These are phyloP conservation scores for Colletotrichum noveboracense DNA, from an alignment of 2,329 filamentous ascomycete species.

Conservation along the genomic window DNA sequence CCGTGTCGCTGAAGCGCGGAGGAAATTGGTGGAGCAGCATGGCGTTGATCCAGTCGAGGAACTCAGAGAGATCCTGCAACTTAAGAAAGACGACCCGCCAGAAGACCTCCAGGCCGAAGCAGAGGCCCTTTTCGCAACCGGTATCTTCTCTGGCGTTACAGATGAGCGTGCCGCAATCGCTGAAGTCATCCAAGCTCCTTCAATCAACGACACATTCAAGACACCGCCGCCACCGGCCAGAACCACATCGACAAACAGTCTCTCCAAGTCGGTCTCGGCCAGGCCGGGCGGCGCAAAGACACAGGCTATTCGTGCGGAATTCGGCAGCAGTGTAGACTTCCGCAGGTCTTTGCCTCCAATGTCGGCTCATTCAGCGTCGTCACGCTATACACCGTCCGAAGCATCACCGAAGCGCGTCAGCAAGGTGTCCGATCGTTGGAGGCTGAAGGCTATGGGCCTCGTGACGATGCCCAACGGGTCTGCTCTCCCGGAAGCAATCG, in stretches of 20 bases:
- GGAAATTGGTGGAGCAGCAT: slow-evolving; percentile 3
- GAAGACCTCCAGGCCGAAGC: slow-evolving; percentile 34
- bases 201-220: not conserved
- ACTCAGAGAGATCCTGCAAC: slow-evolving; percentile 36
- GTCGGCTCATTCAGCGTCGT: slow-evolving; percentile 22
- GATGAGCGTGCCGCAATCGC: slow-evolving; percentile 41
- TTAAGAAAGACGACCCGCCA: slow-evolving; percentile 31
- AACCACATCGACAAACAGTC: not conserved
- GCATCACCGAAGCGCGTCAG: slow-evolving; percentile 30
- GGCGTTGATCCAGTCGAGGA: slow-evolving; percentile 38
- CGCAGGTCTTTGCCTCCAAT: slow-evolving; percentile 44
- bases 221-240: not conserved
- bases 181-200: slow-evolving; percentile 36
- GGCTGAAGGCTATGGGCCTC: slow-evolving; percentile 55
- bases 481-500: slow-evolving; percentile 57
- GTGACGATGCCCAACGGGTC: slow-evolving; percentile 59
- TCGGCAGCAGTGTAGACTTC: slow-evolving; percentile 36
- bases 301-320: slow-evolving; percentile 38
- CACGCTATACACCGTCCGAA: slow-evolving; percentile 6
- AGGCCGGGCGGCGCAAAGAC: slow-evolving; percentile 37
- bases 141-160: slow-evolving; percentile 44
- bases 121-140: slow-evolving; percentile 45
- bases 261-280: slow-evolving; percentile 12
- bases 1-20: slow-evolving; percentile 3
- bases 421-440: slow-evolving; percentile 49